Evolutionary conservation across 352 stramenopile species (phyloP).

Genomic region (Globisporangium splendens): DNA sequence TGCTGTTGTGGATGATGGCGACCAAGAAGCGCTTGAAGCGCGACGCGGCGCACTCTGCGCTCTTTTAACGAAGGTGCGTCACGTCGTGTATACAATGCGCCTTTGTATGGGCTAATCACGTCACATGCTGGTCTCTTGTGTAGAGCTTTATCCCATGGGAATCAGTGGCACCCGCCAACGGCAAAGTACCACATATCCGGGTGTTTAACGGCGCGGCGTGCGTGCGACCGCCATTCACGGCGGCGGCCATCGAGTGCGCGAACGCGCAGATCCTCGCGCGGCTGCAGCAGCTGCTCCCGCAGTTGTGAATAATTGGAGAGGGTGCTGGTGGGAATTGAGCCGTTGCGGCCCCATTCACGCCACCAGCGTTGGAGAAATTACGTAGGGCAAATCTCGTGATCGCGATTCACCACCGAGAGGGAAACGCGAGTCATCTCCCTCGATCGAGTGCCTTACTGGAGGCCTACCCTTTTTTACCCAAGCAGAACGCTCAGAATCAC

Average conservation of each 20-base stretch:
- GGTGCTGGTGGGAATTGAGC: slow-evolving; percentile 40
- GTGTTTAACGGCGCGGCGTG: slow-evolving; percentile 51
- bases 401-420: slow-evolving; percentile 61
- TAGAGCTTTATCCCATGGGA: slow-evolving; percentile 18
- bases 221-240: slow-evolving; percentile 32
- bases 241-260: slow-evolving; percentile 20
- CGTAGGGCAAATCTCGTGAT: slow-evolving; percentile 84
- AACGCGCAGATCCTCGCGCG: slow-evolving; percentile 52
- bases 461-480: slow-evolving; percentile 14
- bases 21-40: not conserved
- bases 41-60: slow-evolving; percentile 5
- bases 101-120: too few relatives aligned
- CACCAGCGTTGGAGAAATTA: slow-evolving; percentile 57
- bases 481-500: not conserved
- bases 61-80: slow-evolving; percentile 4
- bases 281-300: slow-evolving; percentile 35
- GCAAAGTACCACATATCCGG: slow-evolving; percentile 4
- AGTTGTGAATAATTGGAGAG: not conserved
- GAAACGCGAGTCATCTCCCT: not conserved
- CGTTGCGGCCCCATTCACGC: slow-evolving; percentile 22
- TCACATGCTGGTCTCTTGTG: not conserved
- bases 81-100: too few relatives aligned
- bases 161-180: not conserved
- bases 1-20: not conserved
- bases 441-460: not conserved